These are phyloP conservation scores for Coemansia sp. DNA, from an alignment of 192 early-diverging fungal genomes.

Conservation along the genomic window DNA sequence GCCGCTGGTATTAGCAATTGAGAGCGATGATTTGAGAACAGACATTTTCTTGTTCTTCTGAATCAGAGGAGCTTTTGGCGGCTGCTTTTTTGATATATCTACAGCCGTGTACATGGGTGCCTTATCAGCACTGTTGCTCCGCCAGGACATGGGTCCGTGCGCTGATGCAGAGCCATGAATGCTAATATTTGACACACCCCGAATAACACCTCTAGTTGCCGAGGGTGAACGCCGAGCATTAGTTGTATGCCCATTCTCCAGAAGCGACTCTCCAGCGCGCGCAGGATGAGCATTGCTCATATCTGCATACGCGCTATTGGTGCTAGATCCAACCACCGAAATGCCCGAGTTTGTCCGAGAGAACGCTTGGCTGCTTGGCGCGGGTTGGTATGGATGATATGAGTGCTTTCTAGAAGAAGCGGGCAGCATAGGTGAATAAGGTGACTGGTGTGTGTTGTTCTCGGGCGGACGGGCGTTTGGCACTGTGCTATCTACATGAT, in stretches of 20 bases:
- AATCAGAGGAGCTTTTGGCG: neutral
- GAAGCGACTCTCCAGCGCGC: neutral
- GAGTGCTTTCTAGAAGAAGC: neutral
- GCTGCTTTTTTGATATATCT: conserved; percentile 31
- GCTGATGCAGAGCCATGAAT: neutral
- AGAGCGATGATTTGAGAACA: conserved; percentile 1
- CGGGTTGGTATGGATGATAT: neutral
- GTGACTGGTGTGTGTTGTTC: neutral
- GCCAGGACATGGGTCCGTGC: neutral
- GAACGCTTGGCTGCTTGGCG: neutral
- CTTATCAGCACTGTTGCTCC: conserved; percentile 8
- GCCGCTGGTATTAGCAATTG: conserved; percentile 6
- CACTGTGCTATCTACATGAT: neutral
- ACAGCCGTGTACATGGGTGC: conserved; percentile 39
- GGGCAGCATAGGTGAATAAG: neutral
- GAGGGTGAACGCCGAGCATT: conserved; percentile 34
- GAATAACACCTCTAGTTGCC: conserved; percentile 29
- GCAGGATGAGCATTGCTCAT: neutral
- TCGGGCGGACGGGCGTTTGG: neutral
- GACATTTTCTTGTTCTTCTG: neutral
- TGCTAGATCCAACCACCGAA: neutral
- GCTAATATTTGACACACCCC: conserved; percentile 29
- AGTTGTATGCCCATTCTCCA: neutral
- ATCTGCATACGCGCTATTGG: neutral
- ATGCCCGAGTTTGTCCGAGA: neutral